phyloP scores from a whole-genome alignment of 495 filamentous ascomycete species.

The Penicillium waksmanii region DNA sequence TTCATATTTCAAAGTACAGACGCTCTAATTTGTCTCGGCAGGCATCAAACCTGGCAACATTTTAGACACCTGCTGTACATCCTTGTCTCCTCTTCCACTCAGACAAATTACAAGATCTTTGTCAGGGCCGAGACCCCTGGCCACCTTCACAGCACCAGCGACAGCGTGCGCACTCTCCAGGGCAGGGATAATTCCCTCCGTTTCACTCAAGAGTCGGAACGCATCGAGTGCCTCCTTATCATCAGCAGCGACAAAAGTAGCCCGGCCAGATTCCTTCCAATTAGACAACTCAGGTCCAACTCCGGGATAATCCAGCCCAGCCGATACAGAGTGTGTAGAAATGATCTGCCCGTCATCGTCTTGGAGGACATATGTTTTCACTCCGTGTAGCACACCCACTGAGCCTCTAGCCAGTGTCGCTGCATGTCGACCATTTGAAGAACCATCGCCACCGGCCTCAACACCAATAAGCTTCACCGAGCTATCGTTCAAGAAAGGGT shows the following conservation, averaged over 20 bases:
- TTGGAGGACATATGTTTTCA: constrained; percentile 13
- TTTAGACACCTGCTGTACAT: constrained; percentile 95
- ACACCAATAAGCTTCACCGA: constrained; percentile 88
- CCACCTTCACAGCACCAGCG: constrained; percentile 77
- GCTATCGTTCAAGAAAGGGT: constrained; percentile 83
- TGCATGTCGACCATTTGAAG: constrained; percentile 9
- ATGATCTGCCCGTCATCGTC: constrained; percentile 8
- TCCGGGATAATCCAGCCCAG: constrained; percentile 92
- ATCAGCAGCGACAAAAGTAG: constrained; percentile 84
- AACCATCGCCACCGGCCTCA: constrained; percentile 59
- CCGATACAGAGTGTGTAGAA: constrained; percentile 83
- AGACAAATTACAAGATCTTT: constrained; percentile 90
- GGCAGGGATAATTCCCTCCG: constrained; percentile 96
- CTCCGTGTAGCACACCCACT: constrained; percentile 17
- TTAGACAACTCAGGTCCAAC: constrained; percentile 91
- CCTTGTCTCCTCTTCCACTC: constrained; percentile 90
- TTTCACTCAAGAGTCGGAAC: constrained; percentile 75
- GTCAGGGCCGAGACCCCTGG: constrained; percentile 82
- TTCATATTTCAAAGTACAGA: too few relatives aligned
- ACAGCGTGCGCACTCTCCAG: constrained; percentile 49
- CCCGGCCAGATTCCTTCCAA: constrained; percentile 78
- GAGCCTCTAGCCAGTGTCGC: constrained; percentile 14
- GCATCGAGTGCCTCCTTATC: constrained; percentile 86
- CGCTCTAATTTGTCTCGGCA: background rate
- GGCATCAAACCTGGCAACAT: constrained; percentile 61